Conservation (phyloP, 139 green algal species). For the Mesostigma viride region DNA sequence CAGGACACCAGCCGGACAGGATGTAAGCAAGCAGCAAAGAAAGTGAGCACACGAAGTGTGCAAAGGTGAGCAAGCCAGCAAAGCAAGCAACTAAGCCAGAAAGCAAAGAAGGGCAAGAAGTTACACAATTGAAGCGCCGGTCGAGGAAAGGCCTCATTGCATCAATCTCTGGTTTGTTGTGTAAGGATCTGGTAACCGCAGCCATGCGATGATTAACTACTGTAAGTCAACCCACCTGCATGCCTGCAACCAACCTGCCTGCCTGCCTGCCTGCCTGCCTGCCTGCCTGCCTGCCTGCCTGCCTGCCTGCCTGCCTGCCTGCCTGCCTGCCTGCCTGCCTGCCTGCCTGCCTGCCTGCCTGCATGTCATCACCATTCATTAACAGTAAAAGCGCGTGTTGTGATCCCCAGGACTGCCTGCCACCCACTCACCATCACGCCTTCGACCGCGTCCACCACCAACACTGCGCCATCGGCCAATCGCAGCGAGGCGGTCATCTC, state of each 20-base stretch:
- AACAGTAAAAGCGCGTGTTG: not conserved
- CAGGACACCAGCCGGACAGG: too few species aligned
- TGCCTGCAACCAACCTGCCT: constrained; percentile 15
- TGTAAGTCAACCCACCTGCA: constrained; percentile 10
- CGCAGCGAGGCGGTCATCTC: constrained; percentile 55
- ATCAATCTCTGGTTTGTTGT: too few species aligned
- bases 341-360: not conserved
- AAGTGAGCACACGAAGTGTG: too few species aligned
- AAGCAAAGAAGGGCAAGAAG: too few species aligned
- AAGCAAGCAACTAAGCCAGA: too few species aligned
- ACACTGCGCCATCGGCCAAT: constrained; percentile 32
- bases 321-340: constrained; percentile 13
- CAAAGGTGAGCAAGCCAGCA: too few species aligned
- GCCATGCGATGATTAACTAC: too few species aligned
- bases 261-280: constrained; percentile 12
- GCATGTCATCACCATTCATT: not conserved
- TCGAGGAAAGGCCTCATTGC: too few species aligned
- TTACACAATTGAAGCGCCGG: too few species aligned
- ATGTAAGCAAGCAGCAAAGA: too few species aligned
- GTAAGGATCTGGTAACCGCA: too few species aligned
- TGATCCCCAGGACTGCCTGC: not conserved
- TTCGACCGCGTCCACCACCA: constrained; percentile 87
- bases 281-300: constrained; percentile 16
- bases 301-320: constrained; percentile 20
- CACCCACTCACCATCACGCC: constrained; percentile 69